Evolutionary conservation across 805 yeast genomes (phyloP), one percentile per base, ranked within the genome.

Genomic region (Lipomyces starkeyi): DNA sequence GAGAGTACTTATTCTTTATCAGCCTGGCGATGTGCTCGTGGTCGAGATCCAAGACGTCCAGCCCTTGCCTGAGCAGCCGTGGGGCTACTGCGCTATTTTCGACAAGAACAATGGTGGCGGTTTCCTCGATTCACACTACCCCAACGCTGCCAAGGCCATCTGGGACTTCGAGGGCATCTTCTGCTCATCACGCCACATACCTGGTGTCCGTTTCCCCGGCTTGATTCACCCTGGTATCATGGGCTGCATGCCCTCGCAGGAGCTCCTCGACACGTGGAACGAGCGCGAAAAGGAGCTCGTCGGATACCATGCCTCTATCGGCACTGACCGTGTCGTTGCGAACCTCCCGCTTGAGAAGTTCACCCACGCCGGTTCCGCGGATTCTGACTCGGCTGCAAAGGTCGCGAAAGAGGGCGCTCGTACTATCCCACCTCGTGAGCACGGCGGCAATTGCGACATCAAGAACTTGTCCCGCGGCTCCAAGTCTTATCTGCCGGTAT

Each of bases 401-500:
- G 79, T 80, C 43, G 81, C 77, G 7, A 74, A 74, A 58, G 80
- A 80, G 59, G 87, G 87, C n/a, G 85, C 86, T 7, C 78, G 87
- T 53, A 84, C 87, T 2, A 83, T 84, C 64, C 87, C 87, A 25
- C 70, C 86, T 84, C 73, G 73, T 35, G 87, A 84, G 76, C 79
- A 83, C 73, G 87, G 87, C 13, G 87, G 87, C 13, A 84, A 84
- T 72, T 83, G 86, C 74, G 87, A 84, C 69, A 84, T 84, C 72
- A 84, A 84, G 74, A 83, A 83, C 67, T 75, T 84, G 29, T 81
- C 85, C 3, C 74, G 85, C 59, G 87, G 86, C 5, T 82, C 86
- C 13, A 83, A 82, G 68, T 80, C 81, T 40, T 84, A 82, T 69
- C 76, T 84, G 57, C 86, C 86, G 2, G 83, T 82, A 29, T 77